These are phyloP conservation scores for Boletellus sp. DNA, from an alignment of 768 basidiomycete species.

Conservation along the genomic window DNA sequence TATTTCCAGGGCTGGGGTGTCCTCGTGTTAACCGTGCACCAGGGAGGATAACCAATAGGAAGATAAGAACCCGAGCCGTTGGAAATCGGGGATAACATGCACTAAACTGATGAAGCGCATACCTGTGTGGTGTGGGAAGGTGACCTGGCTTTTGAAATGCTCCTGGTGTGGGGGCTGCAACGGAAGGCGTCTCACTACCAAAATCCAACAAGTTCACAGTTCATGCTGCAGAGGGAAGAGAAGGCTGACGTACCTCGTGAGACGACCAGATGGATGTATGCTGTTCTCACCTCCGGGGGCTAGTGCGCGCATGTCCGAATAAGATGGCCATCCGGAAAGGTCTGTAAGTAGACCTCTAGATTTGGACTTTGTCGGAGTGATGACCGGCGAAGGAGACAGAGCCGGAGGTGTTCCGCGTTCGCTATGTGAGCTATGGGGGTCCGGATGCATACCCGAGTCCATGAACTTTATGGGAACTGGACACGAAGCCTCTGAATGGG, in stretches of 20 bases:
- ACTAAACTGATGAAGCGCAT: not conserved
- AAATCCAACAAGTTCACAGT: not conserved
- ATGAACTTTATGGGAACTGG: not conserved
- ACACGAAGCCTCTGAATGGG: not conserved
- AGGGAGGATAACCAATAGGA: not conserved
- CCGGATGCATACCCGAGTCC: slow-evolving; percentile 6
- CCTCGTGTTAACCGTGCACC: slow-evolving; percentile 10
- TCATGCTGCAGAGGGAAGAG: not conserved
- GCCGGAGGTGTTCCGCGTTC: not conserved
- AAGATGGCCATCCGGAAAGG: slow-evolving; percentile 14
- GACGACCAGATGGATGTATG: slow-evolving; percentile 5
- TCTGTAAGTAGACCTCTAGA: slow-evolving; percentile 9
- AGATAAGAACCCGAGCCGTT: not conserved
- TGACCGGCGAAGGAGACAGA: slow-evolving; percentile 7
- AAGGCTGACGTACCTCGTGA: slow-evolving; percentile 13
- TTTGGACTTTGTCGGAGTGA: slow-evolving; percentile 11
- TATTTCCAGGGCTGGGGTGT: slow-evolving; percentile 32
- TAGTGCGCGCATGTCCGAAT: slow-evolving; percentile 11
- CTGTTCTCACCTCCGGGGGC: slow-evolving; percentile 13
- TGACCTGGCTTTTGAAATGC: slow-evolving; percentile 19
- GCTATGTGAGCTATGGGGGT: slow-evolving; percentile 1
- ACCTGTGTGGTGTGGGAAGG: slow-evolving; percentile 33
- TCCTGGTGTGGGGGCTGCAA: not conserved
- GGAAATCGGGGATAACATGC: not conserved
- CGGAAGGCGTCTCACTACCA: slow-evolving; percentile 9